Conservation (phyloP, 371 early-diverging fungal species). For the Chytridium lagenaria region DNA sequence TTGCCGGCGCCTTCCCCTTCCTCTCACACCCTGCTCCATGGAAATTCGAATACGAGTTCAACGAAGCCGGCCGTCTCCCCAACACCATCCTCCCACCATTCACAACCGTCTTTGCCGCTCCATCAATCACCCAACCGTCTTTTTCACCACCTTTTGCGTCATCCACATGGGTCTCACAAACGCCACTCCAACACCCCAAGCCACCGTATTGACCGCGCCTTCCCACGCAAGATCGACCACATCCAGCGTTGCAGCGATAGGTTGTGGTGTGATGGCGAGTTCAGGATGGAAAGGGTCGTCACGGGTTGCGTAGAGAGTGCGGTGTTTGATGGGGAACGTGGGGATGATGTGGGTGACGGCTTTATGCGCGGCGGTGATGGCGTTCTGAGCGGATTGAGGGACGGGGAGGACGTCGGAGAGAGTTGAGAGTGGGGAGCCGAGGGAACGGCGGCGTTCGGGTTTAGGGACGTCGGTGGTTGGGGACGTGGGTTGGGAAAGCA, state of each 20-base stretch:
- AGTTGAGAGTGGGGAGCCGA: background rate
- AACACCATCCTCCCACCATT: background rate
- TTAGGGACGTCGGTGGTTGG: background rate
- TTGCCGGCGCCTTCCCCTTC: background rate
- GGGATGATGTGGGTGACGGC: background rate
- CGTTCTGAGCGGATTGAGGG: background rate
- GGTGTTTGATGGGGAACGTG: slow-evolving; percentile 16
- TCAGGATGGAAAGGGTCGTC: slow-evolving; percentile 32
- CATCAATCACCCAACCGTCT: background rate
- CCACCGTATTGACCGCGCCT: slow-evolving; percentile 26
- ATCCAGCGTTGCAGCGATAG: slow-evolving; percentile 27
- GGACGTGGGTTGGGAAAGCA: background rate
- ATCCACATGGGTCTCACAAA: slow-evolving; percentile 15
- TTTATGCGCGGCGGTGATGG: background rate
- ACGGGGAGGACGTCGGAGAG: background rate
- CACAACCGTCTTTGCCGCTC: slow-evolving; percentile 13
- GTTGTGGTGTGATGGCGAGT: slow-evolving; percentile 17
- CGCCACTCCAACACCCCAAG: slow-evolving; percentile 32
- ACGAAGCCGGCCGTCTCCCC: background rate
- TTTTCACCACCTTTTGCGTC: slow-evolving; percentile 12
- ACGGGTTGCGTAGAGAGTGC: slow-evolving; percentile 25
- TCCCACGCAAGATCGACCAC: slow-evolving; percentile 26
- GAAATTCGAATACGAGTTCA: too few species aligned
- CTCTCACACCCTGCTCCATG: background rate
- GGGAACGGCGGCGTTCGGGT: background rate